These are phyloP conservation scores for Rhododendron griersonianum DNA, from an alignment of 148 eudicot genomes.

Conservation along the genomic window DNA sequence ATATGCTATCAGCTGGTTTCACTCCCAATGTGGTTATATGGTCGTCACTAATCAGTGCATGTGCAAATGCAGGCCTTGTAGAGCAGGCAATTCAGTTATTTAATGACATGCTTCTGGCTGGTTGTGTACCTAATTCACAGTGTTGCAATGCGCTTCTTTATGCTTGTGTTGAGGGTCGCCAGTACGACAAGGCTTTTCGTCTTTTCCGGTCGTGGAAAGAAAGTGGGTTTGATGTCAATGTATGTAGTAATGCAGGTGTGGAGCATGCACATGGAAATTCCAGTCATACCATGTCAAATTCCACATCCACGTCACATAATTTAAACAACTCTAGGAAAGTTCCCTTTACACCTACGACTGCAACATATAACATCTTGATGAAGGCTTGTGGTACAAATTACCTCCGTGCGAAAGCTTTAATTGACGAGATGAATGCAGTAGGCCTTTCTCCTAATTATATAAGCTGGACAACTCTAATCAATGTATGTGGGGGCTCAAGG, in stretches of 20 bases:
- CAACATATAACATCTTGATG: conserved; percentile 83
- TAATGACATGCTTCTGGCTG: conserved; percentile 83
- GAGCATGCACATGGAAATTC: conserved; percentile 17
- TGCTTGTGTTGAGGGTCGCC: conserved; percentile 91
- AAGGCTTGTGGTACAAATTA: conserved; percentile 92
- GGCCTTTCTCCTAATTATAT: conserved; percentile 83
- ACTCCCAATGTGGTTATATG: conserved; percentile 80
- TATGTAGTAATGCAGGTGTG: conserved; percentile 5
- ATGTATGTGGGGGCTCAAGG: conserved; percentile 64
- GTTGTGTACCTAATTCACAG: conserved; percentile 79
- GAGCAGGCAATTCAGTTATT: conserved; percentile 73
- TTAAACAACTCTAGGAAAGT: conserved; percentile 33
- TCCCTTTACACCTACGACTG: conserved; percentile 70
- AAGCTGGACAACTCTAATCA: conserved; percentile 85
- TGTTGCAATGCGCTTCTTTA: conserved; percentile 84
- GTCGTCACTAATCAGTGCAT: conserved; percentile 92
- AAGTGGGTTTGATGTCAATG: conserved; percentile 25
- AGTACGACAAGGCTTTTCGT: conserved; percentile 88
- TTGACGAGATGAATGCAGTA: conserved; percentile 69
- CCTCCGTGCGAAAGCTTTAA: conserved; percentile 65
- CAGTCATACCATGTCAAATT: conserved; percentile 11
- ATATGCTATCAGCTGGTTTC: conserved; percentile 86
- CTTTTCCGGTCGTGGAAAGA: conserved; percentile 73
- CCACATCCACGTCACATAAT: conserved; percentile 19
- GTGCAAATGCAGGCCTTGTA: conserved; percentile 82